Conservation (phyloP, 2,329 filamentous ascomycete species). For the Aspergillus fumigatiaffinis region DNA sequence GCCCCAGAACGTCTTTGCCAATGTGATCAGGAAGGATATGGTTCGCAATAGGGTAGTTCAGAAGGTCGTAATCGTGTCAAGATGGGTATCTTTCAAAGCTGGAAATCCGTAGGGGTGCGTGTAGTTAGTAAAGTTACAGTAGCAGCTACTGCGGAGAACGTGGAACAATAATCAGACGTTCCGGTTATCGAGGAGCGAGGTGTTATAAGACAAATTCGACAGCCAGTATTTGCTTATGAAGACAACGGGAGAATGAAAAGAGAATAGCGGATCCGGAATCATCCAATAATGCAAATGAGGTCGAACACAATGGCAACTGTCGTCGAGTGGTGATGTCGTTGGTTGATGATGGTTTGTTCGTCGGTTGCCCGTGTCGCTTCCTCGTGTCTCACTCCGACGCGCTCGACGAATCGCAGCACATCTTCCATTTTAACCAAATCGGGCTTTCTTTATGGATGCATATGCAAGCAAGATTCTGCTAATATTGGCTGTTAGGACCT, state of each 20-base stretch:
- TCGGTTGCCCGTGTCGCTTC: not conserved
- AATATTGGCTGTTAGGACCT: not conserved
- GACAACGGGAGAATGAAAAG: not conserved
- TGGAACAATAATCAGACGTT: not conserved
- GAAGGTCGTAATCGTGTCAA: not conserved
- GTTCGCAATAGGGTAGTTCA: not conserved
- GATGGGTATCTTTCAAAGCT: not conserved
- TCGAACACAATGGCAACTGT: not conserved
- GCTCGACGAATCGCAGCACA: not conserved
- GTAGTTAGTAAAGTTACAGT: not conserved
- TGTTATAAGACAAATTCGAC: not conserved
- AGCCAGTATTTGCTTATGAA: not conserved
- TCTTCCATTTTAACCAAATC: not conserved
- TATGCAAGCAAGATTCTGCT: not conserved
- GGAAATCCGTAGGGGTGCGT: not conserved
- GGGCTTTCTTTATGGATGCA: not conserved
- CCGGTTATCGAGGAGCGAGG: not conserved
- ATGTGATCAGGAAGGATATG: not conserved
- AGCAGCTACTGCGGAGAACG: not conserved
- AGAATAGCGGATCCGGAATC: not conserved
- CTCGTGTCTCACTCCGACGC: slow-evolving; percentile 13
- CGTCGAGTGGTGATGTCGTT: slow-evolving; percentile 9
- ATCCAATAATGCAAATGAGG: not conserved
- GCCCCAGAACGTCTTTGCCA: not conserved
- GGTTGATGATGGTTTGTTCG: slow-evolving; percentile 2